Conservation (phyloP, 192 early-diverging fungal genomes). For the Coemansia furcata region DNA sequence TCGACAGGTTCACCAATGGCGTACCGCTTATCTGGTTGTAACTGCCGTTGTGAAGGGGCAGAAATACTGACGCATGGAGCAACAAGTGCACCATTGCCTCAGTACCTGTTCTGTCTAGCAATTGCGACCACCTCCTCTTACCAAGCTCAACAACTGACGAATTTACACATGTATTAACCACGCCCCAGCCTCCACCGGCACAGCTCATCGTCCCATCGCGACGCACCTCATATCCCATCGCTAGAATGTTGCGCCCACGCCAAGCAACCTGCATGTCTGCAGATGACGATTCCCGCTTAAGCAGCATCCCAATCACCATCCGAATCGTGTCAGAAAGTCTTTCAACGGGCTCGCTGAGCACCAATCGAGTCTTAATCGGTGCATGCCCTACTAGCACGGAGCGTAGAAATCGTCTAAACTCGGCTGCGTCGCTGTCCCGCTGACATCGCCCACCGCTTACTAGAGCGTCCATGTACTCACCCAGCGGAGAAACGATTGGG, state of each 20-base stretch:
- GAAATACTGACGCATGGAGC: constrained; percentile 28
- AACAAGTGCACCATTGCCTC: constrained; percentile 34
- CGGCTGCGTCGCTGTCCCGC: constrained; percentile 4
- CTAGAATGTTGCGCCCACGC: constrained; percentile 25
- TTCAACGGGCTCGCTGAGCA: constrained; percentile 29
- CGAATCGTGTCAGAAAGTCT: constrained; percentile 29
- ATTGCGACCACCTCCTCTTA: constrained; percentile 20
- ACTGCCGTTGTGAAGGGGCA: constrained; percentile 27
- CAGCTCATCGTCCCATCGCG: constrained; percentile 27
- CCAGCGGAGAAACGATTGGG: constrained; percentile 21
- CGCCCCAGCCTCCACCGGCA: constrained; percentile 16
- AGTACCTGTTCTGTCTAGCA: constrained; percentile 31
- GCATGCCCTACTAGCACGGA: constrained; percentile 39
- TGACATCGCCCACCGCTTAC: constrained; percentile 18
- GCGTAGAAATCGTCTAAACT: constrained; percentile 24
- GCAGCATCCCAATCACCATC: constrained; percentile 21
- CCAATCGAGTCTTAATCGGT: background rate
- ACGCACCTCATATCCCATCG: constrained; percentile 27
- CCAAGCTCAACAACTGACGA: constrained; percentile 41
- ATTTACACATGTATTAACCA: constrained; percentile 33
- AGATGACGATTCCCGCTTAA: constrained; percentile 6
- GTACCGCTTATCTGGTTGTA: constrained; percentile 39
- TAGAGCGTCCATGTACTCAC: constrained; percentile 33
- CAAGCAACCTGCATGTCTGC: background rate
- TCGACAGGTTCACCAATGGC: constrained; percentile 11